Evolutionary conservation across 140 eudicot genomes (phyloP).

Genomic region (Stevia rebaudiana): DNA sequence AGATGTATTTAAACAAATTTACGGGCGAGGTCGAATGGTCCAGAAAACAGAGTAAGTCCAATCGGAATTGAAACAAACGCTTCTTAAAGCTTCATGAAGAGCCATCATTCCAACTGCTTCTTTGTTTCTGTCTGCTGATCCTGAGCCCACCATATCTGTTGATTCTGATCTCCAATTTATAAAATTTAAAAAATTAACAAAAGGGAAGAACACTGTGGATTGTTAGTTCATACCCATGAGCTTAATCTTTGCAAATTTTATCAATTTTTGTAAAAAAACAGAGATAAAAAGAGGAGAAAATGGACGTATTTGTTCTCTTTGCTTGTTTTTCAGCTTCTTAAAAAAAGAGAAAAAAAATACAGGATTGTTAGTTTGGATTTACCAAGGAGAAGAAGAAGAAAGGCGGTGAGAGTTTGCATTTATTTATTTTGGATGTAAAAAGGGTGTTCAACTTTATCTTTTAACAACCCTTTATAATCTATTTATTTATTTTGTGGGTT

Average conservation of each 20-base stretch:
- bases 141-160: conserved; percentile 76
- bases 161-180: conserved; percentile 1
- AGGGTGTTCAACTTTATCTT: conserved; percentile 26
- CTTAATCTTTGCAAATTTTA: background rate
- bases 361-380: conserved; percentile 12
- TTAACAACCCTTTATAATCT: conserved; percentile 13
- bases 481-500: conserved; percentile 28
- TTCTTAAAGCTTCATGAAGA: conserved; percentile 90
- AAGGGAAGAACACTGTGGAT: background rate
- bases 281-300: background rate
- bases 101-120: conserved; percentile 99
- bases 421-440: conserved; percentile 25
- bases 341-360: too few relatives aligned
- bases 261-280: background rate
- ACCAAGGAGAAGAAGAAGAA: background rate
- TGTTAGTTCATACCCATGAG: conserved; percentile 11
- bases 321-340: too few relatives aligned
- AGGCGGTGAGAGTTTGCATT: conserved; percentile 37
- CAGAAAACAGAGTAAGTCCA: conserved; percentile 99
- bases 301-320: background rate
- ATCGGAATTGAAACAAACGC: conserved; percentile 74
- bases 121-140: conserved; percentile 75
- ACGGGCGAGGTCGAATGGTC: conserved; percentile 99
- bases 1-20: conserved; percentile 3
- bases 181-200: background rate